A percentile compares a stretch with the other conserved stretches of the same genome.
Evolutionary conservation across 345 rosid genomes (phyloP).

Genomic region (Corchorus olitorius): DNA sequence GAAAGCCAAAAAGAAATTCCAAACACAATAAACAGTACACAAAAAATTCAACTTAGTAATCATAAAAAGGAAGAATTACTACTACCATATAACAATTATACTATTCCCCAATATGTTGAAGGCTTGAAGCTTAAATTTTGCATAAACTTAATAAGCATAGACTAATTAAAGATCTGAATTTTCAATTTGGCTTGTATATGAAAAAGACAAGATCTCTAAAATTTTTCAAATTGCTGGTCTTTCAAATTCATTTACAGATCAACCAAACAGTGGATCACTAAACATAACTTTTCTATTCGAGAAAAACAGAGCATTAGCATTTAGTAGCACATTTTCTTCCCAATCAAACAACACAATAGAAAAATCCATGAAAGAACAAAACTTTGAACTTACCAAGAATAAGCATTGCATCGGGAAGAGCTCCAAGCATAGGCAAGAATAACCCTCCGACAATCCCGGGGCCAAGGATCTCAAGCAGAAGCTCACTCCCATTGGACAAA

Average conservation of each 20-base stretch:
- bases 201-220: neutral
- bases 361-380: neutral
- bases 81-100: neutral
- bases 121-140: conserved; percentile 1
- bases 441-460: conserved; percentile 95
- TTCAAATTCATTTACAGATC: conserved; percentile 4
- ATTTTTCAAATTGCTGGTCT: neutral
- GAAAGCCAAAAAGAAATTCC: no score
- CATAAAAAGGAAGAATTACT: neutral
- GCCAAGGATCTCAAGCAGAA: conserved; percentile 84
- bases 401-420: conserved; percentile 98
- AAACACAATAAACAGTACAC: neutral
- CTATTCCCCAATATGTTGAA: neutral
- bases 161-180: neutral
- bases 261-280: neutral
- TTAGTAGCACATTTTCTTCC: neutral
- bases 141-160: neutral
- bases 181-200: neutral
- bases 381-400: conserved; percentile 60
- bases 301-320: neutral
- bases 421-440: conserved; percentile 91
- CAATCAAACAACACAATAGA: neutral
- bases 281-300: neutral
- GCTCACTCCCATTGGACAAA: conserved; percentile 87
- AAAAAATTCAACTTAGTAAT: neutral